Conservation (phyloP, 805 yeast species). For the Scheffersomyces amazonensis region DNA sequence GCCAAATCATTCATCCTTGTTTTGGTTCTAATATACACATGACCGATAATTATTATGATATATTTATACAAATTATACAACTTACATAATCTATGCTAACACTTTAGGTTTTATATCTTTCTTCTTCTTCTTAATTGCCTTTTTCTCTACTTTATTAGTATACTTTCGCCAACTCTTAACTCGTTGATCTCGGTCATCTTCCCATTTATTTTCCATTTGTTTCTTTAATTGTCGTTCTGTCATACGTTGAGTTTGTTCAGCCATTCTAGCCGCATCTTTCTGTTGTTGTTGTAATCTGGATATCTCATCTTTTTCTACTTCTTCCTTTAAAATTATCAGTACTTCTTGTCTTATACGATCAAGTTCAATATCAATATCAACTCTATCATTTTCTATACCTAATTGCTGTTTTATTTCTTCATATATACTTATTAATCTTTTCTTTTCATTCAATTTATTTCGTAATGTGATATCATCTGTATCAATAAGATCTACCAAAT, state of each 20-base stretch:
- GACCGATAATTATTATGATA: too few species aligned
- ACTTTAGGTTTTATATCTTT: slow-evolving; percentile 20
- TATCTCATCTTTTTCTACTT: slow-evolving; percentile 22
- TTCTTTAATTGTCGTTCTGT: slow-evolving; percentile 40
- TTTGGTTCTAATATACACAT: too few species aligned
- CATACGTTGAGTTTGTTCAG: slow-evolving; percentile 28
- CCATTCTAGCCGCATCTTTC: slow-evolving; percentile 21
- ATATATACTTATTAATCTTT: slow-evolving; percentile 28
- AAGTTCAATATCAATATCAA: slow-evolving; percentile 1
- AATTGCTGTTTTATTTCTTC: slow-evolving; percentile 11
- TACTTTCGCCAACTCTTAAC: slow-evolving; percentile 61
- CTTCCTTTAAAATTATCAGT: slow-evolving; percentile 42
- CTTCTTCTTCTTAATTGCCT: slow-evolving; percentile 43
- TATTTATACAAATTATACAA: too few species aligned
- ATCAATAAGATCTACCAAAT: slow-evolving; percentile 7
- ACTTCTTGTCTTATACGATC: slow-evolving; percentile 33
- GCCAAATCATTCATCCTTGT: too few species aligned
- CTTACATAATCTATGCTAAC: slow-evolving; percentile 31
- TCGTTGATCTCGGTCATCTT: slow-evolving; percentile 53
- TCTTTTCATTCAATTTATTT: slow-evolving; percentile 8
- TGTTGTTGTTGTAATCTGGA: slow-evolving; percentile 25
- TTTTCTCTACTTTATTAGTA: slow-evolving; percentile 40
- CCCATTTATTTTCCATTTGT: slow-evolving; percentile 54
- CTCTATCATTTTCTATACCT: slow-evolving; percentile 22
- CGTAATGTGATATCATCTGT: slow-evolving; percentile 3